Percentiles rank a stretch among this genome's conserved stretches.
phyloP scores from a whole-genome alignment of 1,139 yeast species.

The Yamadazyma dushanensis region DNA sequence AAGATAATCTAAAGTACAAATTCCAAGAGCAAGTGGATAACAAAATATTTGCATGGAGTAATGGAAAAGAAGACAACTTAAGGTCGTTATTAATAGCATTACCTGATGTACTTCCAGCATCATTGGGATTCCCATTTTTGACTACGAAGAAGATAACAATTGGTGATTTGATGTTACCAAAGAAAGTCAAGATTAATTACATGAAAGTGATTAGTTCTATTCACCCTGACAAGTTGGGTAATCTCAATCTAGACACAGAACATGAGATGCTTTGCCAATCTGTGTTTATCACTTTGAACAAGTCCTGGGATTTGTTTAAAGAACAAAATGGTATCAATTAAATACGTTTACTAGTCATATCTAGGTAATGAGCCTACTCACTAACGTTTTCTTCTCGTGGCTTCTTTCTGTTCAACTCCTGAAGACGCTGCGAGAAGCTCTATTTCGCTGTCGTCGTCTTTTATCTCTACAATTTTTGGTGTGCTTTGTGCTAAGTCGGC shows the following conservation, averaged over 20 bases:
- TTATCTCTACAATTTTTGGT: slow-evolving; percentile 19
- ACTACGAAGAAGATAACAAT: slow-evolving; percentile 37
- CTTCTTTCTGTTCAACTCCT: slow-evolving; percentile 1
- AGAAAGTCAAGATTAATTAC: slow-evolving; percentile 81
- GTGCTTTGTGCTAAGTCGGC: slow-evolving; percentile 7
- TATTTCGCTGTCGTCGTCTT: slow-evolving; percentile 10
- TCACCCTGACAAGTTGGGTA: slow-evolving; percentile 83
- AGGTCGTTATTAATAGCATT: slow-evolving; percentile 72
- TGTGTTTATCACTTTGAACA: slow-evolving; percentile 78
- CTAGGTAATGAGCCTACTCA: background rate
- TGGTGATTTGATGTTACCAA: slow-evolving; percentile 84
- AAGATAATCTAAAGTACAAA: slow-evolving; percentile 56
- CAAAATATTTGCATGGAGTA: slow-evolving; percentile 62
- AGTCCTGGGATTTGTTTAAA: slow-evolving; percentile 90
- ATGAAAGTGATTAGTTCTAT: slow-evolving; percentile 92
- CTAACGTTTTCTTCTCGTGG: slow-evolving; percentile 8
- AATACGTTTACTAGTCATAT: slow-evolving; percentile 2
- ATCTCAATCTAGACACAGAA: slow-evolving; percentile 51
- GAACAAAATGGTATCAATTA: slow-evolving; percentile 27
- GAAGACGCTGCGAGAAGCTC: slow-evolving; percentile 1
- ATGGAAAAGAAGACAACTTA: slow-evolving; percentile 75
- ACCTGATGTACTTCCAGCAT: slow-evolving; percentile 57
- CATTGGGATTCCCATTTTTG: slow-evolving; percentile 60
- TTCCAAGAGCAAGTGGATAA: slow-evolving; percentile 62
- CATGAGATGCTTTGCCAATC: slow-evolving; percentile 82